Evolutionary conservation across 805 yeast species (phyloP).

Genomic region (Wickerhamomyces rabaulensis): DNA sequence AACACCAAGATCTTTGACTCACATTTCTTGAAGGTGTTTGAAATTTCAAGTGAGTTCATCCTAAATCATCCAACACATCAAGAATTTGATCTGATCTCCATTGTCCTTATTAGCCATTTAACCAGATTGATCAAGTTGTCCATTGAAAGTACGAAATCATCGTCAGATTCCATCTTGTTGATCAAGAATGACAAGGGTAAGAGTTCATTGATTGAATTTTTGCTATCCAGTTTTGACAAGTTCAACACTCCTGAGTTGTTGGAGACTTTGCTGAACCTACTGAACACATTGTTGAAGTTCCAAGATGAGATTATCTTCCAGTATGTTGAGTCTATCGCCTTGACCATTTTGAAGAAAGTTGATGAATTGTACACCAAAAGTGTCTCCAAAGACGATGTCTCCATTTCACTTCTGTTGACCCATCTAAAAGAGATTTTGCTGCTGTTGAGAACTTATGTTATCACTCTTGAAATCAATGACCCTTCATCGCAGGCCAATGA

Average conservation of each 20-base stretch:
- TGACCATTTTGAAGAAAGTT: slow-evolving; percentile 19
- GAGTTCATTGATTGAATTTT: slow-evolving; percentile 19
- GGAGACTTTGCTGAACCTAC: slow-evolving; percentile 15
- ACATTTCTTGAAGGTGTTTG: slow-evolving; percentile 37
- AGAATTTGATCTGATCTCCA: slow-evolving; percentile 16
- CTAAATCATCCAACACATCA: slow-evolving; percentile 5
- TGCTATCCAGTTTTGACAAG: slow-evolving; percentile 17
- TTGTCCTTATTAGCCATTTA: slow-evolving; percentile 20
- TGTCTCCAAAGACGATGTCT: slow-evolving; percentile 33
- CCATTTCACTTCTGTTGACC: slow-evolving; percentile 39
- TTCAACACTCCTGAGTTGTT: slow-evolving; percentile 19
- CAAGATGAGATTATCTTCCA: slow-evolving; percentile 23
- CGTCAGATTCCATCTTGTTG: slow-evolving; percentile 11
- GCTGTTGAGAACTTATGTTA: slow-evolving; percentile 28
- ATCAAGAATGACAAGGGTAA: slow-evolving; percentile 9
- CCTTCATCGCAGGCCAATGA: slow-evolving; percentile 5
- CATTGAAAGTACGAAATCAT: slow-evolving; percentile 13
- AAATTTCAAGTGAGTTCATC: slow-evolving; percentile 26
- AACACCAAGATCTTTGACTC: slow-evolving; percentile 32
- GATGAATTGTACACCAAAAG: slow-evolving; percentile 12
- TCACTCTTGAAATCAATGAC: slow-evolving; percentile 48
- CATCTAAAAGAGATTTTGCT: slow-evolving; percentile 67
- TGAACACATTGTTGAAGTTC: slow-evolving; percentile 17
- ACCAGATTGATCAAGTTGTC: slow-evolving; percentile 16
- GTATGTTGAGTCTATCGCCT: slow-evolving; percentile 18